A percentile compares a stretch with the other conserved stretches of the same genome.
Evolutionary conservation across 2,329 filamentous ascomycete species (phyloP).

Genomic region (Polytolypa hystricis): DNA sequence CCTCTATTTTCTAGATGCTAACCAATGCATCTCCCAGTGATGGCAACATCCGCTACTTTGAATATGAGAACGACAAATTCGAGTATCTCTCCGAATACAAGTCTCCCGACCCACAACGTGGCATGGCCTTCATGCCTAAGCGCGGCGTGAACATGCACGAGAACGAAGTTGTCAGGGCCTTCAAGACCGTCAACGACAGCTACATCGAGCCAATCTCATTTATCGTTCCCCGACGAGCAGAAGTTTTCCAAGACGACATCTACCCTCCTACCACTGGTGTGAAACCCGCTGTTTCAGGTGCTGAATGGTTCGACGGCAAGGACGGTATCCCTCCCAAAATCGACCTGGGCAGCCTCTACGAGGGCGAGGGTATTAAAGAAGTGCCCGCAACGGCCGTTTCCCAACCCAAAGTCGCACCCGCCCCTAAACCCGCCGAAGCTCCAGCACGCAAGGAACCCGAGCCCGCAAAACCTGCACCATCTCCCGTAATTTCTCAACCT

Average conservation of each 20-base stretch:
- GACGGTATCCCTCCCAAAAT: constrained; percentile 79
- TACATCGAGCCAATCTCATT: constrained; percentile 98
- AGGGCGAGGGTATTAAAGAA: constrained; percentile 69
- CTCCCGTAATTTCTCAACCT: constrained; percentile 11
- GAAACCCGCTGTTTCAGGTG: constrained; percentile 67
- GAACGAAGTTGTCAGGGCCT: constrained; percentile 89
- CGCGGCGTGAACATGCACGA: constrained; percentile 94
- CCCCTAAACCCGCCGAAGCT: constrained; percentile 15
- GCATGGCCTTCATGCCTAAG: constrained; percentile 87
- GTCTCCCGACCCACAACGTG: constrained; percentile 87
- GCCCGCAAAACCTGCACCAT: constrained; percentile 34
- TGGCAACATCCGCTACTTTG: constrained; percentile 97
- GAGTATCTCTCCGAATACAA: constrained; percentile 96
- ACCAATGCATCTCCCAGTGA: constrained; percentile 46
- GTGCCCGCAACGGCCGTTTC: constrained; percentile 50
- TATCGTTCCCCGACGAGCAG: constrained; percentile 84
- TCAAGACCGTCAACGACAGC: constrained; percentile 89
- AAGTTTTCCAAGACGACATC: constrained; percentile 95
- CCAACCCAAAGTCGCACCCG: constrained; percentile 35
- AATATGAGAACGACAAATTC: constrained; percentile 97
- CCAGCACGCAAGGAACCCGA: constrained; percentile 45
- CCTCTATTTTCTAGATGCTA: constrained; percentile 5
- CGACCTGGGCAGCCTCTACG: constrained; percentile 83
- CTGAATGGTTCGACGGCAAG: constrained; percentile 82
- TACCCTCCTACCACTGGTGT: constrained; percentile 74